Base-by-base conservation (phyloP, 768 basidiomycete genomes). In the Xerocomus spinulosus region DNA sequence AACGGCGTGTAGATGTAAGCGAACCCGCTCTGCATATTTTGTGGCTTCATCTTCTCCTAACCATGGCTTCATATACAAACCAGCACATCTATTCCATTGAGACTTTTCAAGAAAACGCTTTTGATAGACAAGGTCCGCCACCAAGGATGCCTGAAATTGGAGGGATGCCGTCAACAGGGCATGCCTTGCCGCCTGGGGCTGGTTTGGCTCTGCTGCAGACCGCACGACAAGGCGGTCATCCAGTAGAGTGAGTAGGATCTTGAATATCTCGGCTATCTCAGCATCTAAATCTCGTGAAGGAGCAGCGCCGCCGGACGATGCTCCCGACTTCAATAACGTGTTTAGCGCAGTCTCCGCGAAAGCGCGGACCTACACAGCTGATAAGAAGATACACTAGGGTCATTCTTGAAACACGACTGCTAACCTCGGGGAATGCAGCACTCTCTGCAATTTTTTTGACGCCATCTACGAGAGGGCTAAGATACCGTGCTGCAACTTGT, bases 401-500 rank as follows among this genome's bases (percentile, higher is more conserved):
- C 45, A 42, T 21, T 30, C 21, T 23, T 45, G 21, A 20, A 39
- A 52, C 25, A 25, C 38, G 32, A 49, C 39, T 7, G 57, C 76
- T 46, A 33, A 85, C 91, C 73, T 98, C 95, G 44, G 95, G 95
- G 77, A 98, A 98, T 23, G 94, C 92, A 45, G 94, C 94, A 15
- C 86, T 80, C 46, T 82, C 82, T 12, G 88, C 88, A 55, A 97
- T 92, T 68, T 87, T 89, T 61, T 89, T 81, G 15, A 95, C 92
- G 49, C 94, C 92, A 28, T 90, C 87, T 4, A 95, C 85, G 34
- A 98, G 82, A 33, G 85, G 76, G 54, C 85, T 86, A 28, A 94
- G 80, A 68, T 97, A 93, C 28, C 78, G 78, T 4, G 93, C 94
- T 42, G 95, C 95, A 32, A 97, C 81, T 50, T 78, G 82, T 3